These are phyloP conservation scores for Closterium sp. DNA, from an alignment of 139 green algal species.

Conservation along the genomic window DNA sequence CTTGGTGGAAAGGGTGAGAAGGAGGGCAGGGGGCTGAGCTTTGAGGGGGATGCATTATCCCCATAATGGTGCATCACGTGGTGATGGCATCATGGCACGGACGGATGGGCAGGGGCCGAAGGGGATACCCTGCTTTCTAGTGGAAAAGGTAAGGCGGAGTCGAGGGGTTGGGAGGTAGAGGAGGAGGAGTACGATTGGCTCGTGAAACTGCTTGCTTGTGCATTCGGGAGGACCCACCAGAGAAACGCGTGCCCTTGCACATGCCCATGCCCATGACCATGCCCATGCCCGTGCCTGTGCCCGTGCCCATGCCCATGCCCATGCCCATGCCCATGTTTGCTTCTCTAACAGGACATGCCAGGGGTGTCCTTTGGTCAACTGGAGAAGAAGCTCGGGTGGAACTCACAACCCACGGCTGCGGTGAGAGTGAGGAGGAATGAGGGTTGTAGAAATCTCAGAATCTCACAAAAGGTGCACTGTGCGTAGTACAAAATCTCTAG, in stretches of 20 bases:
- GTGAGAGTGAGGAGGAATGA: too few relatives aligned
- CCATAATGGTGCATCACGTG: too few relatives aligned
- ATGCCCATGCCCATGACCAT: too few relatives aligned
- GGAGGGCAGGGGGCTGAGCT: not conserved
- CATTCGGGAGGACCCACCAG: too few relatives aligned
- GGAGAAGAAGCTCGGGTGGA: constrained; percentile 82
- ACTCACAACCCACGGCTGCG: constrained; percentile 70
- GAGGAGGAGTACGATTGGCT: too few relatives aligned
- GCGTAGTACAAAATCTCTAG: too few relatives aligned
- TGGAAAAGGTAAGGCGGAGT: constrained; percentile 47
- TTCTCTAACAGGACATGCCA: constrained; percentile 36
- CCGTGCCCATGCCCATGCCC: not conserved
- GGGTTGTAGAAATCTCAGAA: not conserved
- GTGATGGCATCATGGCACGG: constrained; percentile 61
- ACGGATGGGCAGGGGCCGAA: constrained; percentile 58
- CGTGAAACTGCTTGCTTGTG: too few relatives aligned
- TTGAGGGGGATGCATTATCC: too few relatives aligned
- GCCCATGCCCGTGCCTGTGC: too few relatives aligned
- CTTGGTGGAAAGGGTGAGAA: constrained; percentile 55
- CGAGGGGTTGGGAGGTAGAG: too few relatives aligned
- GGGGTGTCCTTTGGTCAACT: constrained; percentile 74
- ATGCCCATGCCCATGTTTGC: not conserved
- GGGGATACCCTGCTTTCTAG: constrained; percentile 64
- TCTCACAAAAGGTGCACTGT: not conserved
- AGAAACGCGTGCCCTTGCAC: not conserved